Evolutionary conservation across 2,329 filamentous ascomycete species (phyloP).

Genomic region (Diaporthe ampelina): DNA sequence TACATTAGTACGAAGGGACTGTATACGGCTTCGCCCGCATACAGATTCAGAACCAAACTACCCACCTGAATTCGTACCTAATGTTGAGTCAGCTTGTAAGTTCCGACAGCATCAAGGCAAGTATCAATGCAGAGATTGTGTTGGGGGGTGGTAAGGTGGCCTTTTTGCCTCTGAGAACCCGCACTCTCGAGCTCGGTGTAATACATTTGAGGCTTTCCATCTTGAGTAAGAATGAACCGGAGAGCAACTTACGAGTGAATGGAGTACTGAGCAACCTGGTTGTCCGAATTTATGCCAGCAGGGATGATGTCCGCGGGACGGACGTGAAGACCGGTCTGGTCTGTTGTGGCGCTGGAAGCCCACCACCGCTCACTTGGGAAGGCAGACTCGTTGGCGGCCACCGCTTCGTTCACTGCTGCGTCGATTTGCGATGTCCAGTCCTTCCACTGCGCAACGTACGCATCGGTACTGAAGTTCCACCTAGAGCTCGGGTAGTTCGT

Average conservation of each 20-base stretch:
- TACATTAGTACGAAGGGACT: no score
- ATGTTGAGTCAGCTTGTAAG: not conserved
- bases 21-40: no score
- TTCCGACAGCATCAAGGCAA: not conserved
- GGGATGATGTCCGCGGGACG: constrained; percentile 23
- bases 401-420: not conserved
- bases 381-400: constrained; percentile 8
- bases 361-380: constrained; percentile 25
- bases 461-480: constrained; percentile 24
- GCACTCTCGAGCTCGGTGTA: no score
- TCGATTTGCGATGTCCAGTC: constrained; percentile 20
- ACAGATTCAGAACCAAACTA: no score
- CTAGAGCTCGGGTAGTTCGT: constrained; percentile 19
- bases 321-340: constrained; percentile 19
- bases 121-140: not conserved
- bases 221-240: not conserved
- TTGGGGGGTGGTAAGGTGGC: no score
- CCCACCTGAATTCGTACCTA: not conserved
- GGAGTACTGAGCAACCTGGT: constrained; percentile 17
- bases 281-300: constrained; percentile 19
- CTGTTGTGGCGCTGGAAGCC: constrained; percentile 1
- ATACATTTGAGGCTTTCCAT: not conserved
- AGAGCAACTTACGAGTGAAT: constrained; percentile 3
- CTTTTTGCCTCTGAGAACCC: no score
- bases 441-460: constrained; percentile 22